These are phyloP conservation scores for Colletotrichum sp. DNA, from an alignment of 2,329 filamentous ascomycete species.

Conservation along the genomic window DNA sequence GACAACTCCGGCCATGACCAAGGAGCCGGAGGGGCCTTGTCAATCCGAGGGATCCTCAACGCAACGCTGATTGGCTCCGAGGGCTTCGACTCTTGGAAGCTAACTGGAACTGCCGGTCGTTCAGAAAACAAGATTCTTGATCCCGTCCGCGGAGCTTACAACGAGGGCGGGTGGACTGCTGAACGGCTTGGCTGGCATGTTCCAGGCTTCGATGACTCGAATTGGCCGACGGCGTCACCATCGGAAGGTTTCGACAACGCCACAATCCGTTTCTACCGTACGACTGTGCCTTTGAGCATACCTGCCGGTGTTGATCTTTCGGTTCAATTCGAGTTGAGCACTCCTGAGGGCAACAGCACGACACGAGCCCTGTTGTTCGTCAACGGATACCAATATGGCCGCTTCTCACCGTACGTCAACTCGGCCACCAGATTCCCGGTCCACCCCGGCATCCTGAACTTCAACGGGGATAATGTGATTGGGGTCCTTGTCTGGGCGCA, in stretches of 20 bases:
- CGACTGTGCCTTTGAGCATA: not conserved
- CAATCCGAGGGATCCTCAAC: not conserved
- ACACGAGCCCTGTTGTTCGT: not conserved
- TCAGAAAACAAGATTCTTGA: not conserved
- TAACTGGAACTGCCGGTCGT: not conserved
- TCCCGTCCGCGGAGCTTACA: not conserved
- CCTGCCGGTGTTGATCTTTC: not conserved
- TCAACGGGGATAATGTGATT: not conserved
- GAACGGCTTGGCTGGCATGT: not conserved
- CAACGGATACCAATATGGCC: not conserved
- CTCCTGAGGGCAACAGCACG: not conserved
- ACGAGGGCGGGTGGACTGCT: not conserved
- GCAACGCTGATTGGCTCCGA: not conserved
- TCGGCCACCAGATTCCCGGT: not conserved
- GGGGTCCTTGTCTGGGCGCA: not conserved
- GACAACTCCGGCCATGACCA: not conserved
- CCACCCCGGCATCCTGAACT: not conserved
- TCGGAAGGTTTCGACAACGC: not conserved
- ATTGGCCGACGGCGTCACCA: not conserved
- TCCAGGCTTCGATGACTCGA: not conserved
- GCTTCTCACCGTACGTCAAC: not conserved
- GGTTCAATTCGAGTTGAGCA: not conserved
- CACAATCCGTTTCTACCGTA: not conserved
- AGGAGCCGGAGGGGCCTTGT: not conserved
- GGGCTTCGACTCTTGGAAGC: not conserved